A percentile compares a stretch with the other conserved stretches of the same genome.
Conservation (phyloP, 2,329 filamentous ascomycete species). For the Calonectria hongkongensis region DNA sequence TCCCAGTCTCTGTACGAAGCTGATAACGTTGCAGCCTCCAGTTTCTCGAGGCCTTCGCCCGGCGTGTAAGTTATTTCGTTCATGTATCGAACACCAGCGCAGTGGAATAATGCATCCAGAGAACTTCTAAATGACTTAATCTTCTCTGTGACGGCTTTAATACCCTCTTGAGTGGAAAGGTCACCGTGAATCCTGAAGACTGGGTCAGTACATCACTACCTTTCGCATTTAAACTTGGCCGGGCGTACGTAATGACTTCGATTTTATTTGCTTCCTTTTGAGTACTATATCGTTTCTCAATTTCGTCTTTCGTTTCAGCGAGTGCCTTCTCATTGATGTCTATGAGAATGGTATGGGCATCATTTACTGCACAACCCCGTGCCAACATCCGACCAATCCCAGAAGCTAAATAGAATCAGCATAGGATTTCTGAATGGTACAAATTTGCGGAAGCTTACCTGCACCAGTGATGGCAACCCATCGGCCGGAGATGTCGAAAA, state of each 20-base stretch:
- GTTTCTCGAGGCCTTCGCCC: conserved; percentile 4
- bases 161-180: conserved; percentile 15
- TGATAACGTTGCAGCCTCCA: conserved; percentile 18
- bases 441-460: neutral
- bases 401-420: conserved; percentile 1
- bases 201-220: neutral
- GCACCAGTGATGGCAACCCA: conserved; percentile 24
- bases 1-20: conserved; percentile 20
- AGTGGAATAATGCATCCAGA: conserved; percentile 15
- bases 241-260: conserved; percentile 9
- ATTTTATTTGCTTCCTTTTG: neutral
- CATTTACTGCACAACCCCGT: conserved; percentile 7
- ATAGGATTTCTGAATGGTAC: neutral
- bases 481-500: conserved; percentile 16
- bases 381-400: conserved; percentile 20
- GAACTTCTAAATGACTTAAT: neutral
- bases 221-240: neutral
- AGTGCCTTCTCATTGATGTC: conserved; percentile 17
- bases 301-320: neutral
- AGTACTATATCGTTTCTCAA: neutral
- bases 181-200: neutral
- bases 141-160: neutral
- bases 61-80: conserved; percentile 17
- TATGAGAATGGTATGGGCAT: conserved; percentile 15
- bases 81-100: conserved; percentile 20